Conservation (phyloP, 2,329 filamentous ascomycete genomes). For the Exophiala sideris region DNA sequence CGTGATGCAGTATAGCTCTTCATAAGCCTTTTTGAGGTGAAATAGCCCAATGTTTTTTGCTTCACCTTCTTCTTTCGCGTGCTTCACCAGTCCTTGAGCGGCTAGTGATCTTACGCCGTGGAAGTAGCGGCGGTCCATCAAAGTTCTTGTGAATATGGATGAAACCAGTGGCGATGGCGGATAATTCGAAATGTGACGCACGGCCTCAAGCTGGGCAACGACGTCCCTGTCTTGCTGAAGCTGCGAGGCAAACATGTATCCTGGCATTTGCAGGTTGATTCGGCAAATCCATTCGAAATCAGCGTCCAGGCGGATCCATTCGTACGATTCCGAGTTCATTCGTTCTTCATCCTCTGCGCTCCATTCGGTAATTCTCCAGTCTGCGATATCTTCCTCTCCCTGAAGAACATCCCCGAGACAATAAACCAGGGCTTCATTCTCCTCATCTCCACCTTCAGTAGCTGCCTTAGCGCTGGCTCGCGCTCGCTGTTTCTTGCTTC, state of each 20-base stretch:
- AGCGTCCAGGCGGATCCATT: constrained; percentile 97
- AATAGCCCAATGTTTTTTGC: constrained; percentile 73
- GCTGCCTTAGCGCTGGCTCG: constrained; percentile 57
- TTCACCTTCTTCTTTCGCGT: constrained; percentile 61
- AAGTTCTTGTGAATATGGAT: constrained; percentile 81
- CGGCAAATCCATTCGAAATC: constrained; percentile 96
- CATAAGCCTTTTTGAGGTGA: constrained; percentile 81
- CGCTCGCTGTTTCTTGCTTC: constrained; percentile 78
- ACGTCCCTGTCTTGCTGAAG: constrained; percentile 96
- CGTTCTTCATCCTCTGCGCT: constrained; percentile 78
- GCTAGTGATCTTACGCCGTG: constrained; percentile 88
- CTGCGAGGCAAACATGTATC: constrained; percentile 98
- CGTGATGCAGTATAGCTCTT: constrained; percentile 81
- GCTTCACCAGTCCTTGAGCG: constrained; percentile 70
- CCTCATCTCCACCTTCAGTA: constrained; percentile 62
- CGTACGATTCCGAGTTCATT: constrained; percentile 95
- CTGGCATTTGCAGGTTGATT: constrained; percentile 76
- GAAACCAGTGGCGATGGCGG: constrained; percentile 76
- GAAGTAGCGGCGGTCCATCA: constrained; percentile 90
- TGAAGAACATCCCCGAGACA: constrained; percentile 89
- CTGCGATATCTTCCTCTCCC: constrained; percentile 71
- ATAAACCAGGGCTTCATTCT: constrained; percentile 82
- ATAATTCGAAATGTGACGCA: constrained; percentile 69
- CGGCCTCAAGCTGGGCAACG: constrained; percentile 73
- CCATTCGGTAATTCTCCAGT: constrained; percentile 89